These are phyloP conservation scores for Aureobasidium mangrovei DNA, from an alignment of 2,329 filamentous ascomycete species.

Conservation along the genomic window DNA sequence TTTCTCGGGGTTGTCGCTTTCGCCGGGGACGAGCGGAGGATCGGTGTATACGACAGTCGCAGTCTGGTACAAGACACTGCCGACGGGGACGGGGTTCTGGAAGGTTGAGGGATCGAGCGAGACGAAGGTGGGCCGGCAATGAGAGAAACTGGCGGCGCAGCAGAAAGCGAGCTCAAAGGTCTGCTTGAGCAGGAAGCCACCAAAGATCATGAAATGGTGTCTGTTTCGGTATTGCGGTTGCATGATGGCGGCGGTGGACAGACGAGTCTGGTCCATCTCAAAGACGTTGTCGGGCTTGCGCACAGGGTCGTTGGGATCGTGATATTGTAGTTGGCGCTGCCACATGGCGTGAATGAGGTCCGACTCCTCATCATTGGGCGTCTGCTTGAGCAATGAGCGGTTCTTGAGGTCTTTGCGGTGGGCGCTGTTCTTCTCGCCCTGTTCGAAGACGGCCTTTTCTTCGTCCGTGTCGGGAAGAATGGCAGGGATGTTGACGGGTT, in stretches of 20 bases:
- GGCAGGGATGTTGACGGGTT: constrained; percentile 54
- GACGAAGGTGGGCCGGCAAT: constrained; percentile 61
- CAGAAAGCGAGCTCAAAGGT: constrained; percentile 71
- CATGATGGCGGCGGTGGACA: constrained; percentile 64
- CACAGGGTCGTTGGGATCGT: constrained; percentile 48
- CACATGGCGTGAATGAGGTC: constrained; percentile 66
- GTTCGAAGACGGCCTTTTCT: constrained; percentile 53
- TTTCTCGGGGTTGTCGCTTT: constrained; percentile 28
- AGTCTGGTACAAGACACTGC: constrained; percentile 64
- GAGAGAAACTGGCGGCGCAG: constrained; percentile 61
- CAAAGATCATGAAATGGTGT: constrained; percentile 72
- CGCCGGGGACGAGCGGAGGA: constrained; percentile 40
- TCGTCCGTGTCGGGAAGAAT: constrained; percentile 54
- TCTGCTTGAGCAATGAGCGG: constrained; percentile 53
- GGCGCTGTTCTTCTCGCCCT: constrained; percentile 57
- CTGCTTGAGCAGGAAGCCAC: constrained; percentile 64
- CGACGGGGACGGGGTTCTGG: constrained; percentile 65
- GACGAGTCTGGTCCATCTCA: constrained; percentile 54
- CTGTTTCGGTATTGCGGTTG: constrained; percentile 62
- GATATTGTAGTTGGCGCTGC: constrained; percentile 57
- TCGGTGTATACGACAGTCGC: constrained; percentile 66
- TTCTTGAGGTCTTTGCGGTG: constrained; percentile 56
- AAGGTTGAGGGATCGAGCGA: constrained; percentile 67
- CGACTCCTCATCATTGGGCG: constrained; percentile 62
- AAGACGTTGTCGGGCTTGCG: constrained; percentile 49